Evolutionary conservation across 768 basidiomycete species (phyloP).

Genomic region (Agaricus blazei): DNA sequence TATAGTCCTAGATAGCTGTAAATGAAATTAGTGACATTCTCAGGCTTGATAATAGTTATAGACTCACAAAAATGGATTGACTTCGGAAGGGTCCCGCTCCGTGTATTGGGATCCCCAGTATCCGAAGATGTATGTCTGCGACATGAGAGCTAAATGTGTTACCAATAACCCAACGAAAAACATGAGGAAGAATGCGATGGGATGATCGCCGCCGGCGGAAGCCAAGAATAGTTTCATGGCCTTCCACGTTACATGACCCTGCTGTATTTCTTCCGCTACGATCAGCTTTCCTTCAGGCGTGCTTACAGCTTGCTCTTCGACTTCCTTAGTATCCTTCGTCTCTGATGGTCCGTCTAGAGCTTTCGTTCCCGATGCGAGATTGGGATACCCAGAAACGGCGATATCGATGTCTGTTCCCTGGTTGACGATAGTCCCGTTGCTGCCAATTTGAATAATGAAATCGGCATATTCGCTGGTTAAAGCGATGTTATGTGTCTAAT

Average conservation of each 20-base stretch:
- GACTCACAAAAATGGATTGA: conserved; percentile 26
- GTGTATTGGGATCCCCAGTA: conserved; percentile 41
- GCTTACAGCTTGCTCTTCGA: conserved; percentile 9
- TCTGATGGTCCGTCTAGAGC: conserved; percentile 17
- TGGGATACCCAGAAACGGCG: conserved; percentile 34
- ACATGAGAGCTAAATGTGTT: conserved; percentile 17
- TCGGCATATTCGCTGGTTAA: conserved; percentile 49
- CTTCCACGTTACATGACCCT: conserved; percentile 50
- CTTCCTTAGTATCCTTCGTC: conserved; percentile 17
- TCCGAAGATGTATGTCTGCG: conserved; percentile 35
- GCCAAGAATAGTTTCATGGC: conserved; percentile 33
- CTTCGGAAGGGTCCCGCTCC: conserved; percentile 14
- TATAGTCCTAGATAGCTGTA: conserved; percentile 39
- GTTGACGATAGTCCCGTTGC: conserved; percentile 44
- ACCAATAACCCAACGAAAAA: conserved; percentile 20
- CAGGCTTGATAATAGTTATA: conserved; percentile 16
- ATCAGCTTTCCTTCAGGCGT: conserved; percentile 48
- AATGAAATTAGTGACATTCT: conserved; percentile 7
- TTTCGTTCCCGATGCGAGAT: conserved; percentile 25
- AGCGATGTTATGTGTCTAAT: conserved; percentile 47
- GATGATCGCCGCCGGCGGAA: conserved; percentile 26
- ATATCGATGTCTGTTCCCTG: conserved; percentile 47
- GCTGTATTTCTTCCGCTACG: conserved; percentile 52
- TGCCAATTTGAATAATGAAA: conserved; percentile 49
- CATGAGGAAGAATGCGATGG: conserved; percentile 24